phyloP scores from a whole-genome alignment of 305 asterid genomes.

The Rubia tinctorum region DNA sequence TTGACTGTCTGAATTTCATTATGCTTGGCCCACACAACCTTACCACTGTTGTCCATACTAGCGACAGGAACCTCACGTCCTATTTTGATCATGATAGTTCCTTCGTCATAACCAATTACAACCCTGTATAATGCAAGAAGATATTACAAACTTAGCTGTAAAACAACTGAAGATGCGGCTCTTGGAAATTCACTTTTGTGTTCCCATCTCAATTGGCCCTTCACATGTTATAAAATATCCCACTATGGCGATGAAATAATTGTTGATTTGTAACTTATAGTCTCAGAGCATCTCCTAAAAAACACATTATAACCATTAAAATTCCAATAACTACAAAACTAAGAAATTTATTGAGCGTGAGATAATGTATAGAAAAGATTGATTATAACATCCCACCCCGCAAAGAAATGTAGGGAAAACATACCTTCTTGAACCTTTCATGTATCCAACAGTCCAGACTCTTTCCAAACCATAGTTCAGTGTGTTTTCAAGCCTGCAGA shows the following conservation, averaged over 20 bases:
- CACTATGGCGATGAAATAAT: neutral
- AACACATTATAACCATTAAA: neutral
- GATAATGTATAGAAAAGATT: constrained; percentile 9
- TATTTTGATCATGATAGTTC: constrained; percentile 94
- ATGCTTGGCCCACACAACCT: constrained; percentile 98
- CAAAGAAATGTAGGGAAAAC: constrained; percentile 11
- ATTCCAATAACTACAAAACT: neutral
- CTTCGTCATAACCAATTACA: constrained; percentile 98
- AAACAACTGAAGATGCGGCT: constrained; percentile 9
- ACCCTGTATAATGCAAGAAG: constrained; percentile 49
- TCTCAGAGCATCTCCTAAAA: neutral
- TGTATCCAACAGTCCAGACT: constrained; percentile 97
- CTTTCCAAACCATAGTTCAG: constrained; percentile 97
- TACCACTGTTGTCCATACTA: constrained; percentile 97
- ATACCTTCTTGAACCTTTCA: constrained; percentile 91
- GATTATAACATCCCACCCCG: constrained; percentile 6
- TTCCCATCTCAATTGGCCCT: neutral
- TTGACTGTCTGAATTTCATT: constrained; percentile 98
- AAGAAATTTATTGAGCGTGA: neutral
- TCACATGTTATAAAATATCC: neutral
- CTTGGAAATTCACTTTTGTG: neutral
- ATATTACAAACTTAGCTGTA: constrained; percentile 17
- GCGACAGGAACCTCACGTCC: constrained; percentile 97
- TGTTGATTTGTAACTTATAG: neutral
- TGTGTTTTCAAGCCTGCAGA: constrained; percentile 89